A percentile compares a stretch with the other conserved stretches of the same genome.
These are phyloP conservation scores for Areca catechu DNA, from an alignment of 176 grass and related monocot genomes.

Conservation along the genomic window DNA sequence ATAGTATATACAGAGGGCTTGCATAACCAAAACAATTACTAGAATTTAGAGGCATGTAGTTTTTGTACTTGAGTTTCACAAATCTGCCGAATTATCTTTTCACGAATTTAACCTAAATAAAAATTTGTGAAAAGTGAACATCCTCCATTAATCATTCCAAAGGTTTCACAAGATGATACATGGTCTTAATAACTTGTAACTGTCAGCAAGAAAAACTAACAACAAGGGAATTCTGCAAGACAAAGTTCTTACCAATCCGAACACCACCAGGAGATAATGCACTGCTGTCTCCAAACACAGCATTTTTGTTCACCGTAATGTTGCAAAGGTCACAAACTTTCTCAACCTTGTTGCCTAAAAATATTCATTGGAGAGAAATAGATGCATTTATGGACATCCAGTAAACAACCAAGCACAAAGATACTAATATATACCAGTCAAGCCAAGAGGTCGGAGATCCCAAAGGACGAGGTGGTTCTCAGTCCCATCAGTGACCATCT, in stretches of 20 bases:
- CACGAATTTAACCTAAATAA: too few relatives aligned
- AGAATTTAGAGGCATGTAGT: too few relatives aligned
- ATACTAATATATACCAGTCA: neutral
- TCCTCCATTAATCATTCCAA: too few relatives aligned
- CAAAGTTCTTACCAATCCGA: neutral
- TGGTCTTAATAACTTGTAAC: too few relatives aligned
- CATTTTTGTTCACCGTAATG: constrained; percentile 2
- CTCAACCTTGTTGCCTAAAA: constrained; percentile 5
- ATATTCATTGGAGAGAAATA: neutral
- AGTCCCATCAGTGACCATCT: constrained; percentile 1
- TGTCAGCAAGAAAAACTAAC: too few relatives aligned
- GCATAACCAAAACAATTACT: too few relatives aligned
- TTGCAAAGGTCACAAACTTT: constrained; percentile 8
- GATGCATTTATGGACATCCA: neutral
- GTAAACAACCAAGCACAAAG: neutral
- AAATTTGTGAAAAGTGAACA: too few relatives aligned
- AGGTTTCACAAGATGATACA: too few relatives aligned
- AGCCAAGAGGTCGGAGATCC: constrained; percentile 3
- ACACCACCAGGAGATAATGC: constrained; percentile 4
- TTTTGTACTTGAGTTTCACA: too few relatives aligned
- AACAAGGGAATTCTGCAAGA: neutral
- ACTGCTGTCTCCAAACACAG: constrained; percentile 8
- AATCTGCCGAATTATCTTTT: too few relatives aligned
- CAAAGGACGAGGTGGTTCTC: constrained; percentile 8
- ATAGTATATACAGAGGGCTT: too few relatives aligned